Evolutionary conservation across 139 green algal genomes (phyloP).

Genomic region (Astrephomene gubernaculifera): DNA sequence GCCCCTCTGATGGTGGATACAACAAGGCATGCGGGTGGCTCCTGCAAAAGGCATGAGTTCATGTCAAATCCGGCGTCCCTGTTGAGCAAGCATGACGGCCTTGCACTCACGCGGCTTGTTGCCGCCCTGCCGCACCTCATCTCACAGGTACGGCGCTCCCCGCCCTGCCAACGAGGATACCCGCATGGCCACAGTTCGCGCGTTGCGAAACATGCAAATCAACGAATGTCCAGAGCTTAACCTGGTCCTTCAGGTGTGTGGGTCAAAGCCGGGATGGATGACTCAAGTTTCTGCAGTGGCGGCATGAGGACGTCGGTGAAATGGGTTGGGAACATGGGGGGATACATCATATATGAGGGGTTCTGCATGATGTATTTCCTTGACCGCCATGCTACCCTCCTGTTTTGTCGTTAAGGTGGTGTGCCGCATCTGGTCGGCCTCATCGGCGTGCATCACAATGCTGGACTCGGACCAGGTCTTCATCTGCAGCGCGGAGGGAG

Average conservation of each 20-base stretch:
- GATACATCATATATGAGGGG: no score
- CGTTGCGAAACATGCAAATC: conserved; percentile 21
- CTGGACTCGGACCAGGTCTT: conserved; percentile 47
- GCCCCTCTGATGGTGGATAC: background rate
- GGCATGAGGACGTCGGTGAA: background rate
- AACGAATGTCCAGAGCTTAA: conserved; percentile 32
- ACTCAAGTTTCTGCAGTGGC: background rate
- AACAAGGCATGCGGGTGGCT: background rate
- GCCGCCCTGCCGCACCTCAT: background rate
- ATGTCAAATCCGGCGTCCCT: background rate
- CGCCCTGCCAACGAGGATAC: conserved; percentile 31
- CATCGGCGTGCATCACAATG: conserved; percentile 34
- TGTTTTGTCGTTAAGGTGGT: no score
- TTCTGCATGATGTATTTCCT: background rate
- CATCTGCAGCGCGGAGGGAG: conserved; percentile 25
- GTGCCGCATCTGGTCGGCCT: conserved; percentile 34
- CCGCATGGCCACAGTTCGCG: conserved; percentile 35
- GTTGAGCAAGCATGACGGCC: background rate
- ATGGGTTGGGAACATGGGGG: background rate
- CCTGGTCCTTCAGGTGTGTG: conserved; percentile 29
- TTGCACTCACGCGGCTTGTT: background rate
- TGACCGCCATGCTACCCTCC: no score
- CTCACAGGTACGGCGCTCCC: conserved; percentile 20
- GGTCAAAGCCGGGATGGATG: background rate
- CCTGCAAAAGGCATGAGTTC: background rate